Conservation (phyloP, 169 alveolate genomes). For the Eimeria acervulina region DNA sequence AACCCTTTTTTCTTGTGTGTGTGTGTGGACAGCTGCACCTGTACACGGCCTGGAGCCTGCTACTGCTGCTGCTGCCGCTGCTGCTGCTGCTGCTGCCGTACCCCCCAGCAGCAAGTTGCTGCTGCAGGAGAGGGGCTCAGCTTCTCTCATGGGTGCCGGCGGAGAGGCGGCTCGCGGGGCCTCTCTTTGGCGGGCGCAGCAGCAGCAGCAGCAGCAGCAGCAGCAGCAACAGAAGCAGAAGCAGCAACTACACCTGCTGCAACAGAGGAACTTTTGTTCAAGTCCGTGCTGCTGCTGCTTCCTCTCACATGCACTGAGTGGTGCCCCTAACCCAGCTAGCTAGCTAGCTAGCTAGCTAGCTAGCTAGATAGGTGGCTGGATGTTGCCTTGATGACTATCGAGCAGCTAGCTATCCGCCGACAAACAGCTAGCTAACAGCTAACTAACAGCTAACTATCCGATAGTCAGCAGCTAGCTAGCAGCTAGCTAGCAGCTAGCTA, state of each 20-base stretch:
- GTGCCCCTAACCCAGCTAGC: neutral
- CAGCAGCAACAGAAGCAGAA: no score
- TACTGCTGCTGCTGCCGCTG: constrained; percentile 38
- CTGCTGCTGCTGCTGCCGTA: no score
- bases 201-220: no score
- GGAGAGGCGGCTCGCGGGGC: neutral
- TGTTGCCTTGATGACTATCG: no score
- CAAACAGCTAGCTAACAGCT: no score
- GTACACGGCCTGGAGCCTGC: neutral
- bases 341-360: neutral
- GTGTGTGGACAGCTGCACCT: constrained; percentile 26
- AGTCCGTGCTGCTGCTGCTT: neutral
- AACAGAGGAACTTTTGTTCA: neutral
- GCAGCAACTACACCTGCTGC: neutral
- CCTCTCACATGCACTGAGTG: neutral
- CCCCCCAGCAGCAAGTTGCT: neutral
- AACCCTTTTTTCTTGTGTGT: neutral
- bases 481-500: no score
- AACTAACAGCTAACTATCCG: no score
- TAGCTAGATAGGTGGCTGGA: neutral
- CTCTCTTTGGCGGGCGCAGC: neutral
- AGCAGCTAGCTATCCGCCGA: no score
- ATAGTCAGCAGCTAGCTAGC: no score
- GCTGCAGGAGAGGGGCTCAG: neutral
- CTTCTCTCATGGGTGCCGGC: neutral